Base-by-base conservation (phyloP, 495 filamentous ascomycete genomes). In the Talaromyces stipitatus region DNA sequence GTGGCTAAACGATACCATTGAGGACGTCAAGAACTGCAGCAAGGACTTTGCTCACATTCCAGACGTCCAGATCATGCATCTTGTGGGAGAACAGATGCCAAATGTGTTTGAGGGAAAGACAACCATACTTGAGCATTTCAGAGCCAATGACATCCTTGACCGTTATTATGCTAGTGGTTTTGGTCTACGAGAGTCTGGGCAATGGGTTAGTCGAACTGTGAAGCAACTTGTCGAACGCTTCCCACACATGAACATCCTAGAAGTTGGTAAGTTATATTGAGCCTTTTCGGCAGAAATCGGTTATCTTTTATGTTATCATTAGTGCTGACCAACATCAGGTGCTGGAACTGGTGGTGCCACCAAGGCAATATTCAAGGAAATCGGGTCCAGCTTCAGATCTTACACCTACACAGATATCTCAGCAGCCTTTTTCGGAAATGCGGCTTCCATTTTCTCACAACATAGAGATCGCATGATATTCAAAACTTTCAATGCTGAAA, bases 321-420 rank as follows among this genome's bases (percentile, higher is more conserved):
- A n/a, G n/a, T n/a, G n/a, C n/a, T n/a, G n/a, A n/a, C n/a, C n/a
- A n/a, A n/a, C n/a, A n/a, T n/a, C 73, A 22, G 50, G 50, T 7
- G 61, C 62, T n/a, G 58, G 58, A 1, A 78, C 74, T 11, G 74
- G 76, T 6, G 70, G 71, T 12, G 63, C 75, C 2, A 81, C 77
- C 0, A 64, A 68, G 24, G 16, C 47, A 0, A 58, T 78, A 23
- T 53, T 67, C 0, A 36, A 56, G 45, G 18, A 20, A 1, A 2
- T 53, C 55, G 54, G 23, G 22, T 12, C 5, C 4, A 14, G 30
- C 20, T 62, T 54, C 60, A 63, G 61, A 14, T 66, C 71, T 54
- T 74, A 77, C 53, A 76, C 70, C 16, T 76, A 72, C 61, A 82
- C 77, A 29, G 74, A 82, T 58, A 74, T 76, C 23, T 73, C 64